Evolutionary conservation across 2,329 filamentous ascomycete species (phyloP), one percentile per base, ranked within the genome.

Genomic region (Cladosporium sp.): DNA sequence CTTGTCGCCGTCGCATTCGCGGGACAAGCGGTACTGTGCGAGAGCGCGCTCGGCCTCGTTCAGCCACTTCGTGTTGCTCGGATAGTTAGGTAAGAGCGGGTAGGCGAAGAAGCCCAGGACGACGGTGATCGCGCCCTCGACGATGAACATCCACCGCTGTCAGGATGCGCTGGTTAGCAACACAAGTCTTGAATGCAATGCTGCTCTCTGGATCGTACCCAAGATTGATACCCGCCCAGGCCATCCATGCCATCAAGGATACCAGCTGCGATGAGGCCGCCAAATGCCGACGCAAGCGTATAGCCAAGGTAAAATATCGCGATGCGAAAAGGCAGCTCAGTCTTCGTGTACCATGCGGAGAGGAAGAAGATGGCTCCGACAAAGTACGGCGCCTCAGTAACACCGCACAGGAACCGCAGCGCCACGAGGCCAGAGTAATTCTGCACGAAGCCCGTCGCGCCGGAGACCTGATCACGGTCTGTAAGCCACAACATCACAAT

Each of bases 1-100:
- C 13, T 70, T 61, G 19, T 75, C 74, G 28, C 75, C 74, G 9
- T 80, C 71, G 8, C 76, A 78, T 55, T 82, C 62, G 9, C 58
- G 60, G n/a, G 63, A 43, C 7, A 43, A 16, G 18, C 48, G 48
- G 8, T 43, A 13, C 14, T 43, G 32, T 10, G 48, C 48, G 34
- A 43, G 38, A 9, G 40, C 40, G 14, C 48, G 18, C 37, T 81
- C 76, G 16, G 74, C 71, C 1, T 68, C 66, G 1, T 63, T 74
- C 43, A 79, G 69, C 64, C 76, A 77, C 4, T 63, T 61, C 46
- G 63, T 64, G 31, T 58, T 43, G 14, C 31, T 19, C 19, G 85
- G 85, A 57, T 86, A 86, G 62, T 88, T 81, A 0, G 85, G 85
- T 13, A 89, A 71, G 31, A 87, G 68, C 59, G 80, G 81, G 63